phyloP scores from a whole-genome alignment of 495 filamentous ascomycete genomes.

The Aspergillus affinis region DNA sequence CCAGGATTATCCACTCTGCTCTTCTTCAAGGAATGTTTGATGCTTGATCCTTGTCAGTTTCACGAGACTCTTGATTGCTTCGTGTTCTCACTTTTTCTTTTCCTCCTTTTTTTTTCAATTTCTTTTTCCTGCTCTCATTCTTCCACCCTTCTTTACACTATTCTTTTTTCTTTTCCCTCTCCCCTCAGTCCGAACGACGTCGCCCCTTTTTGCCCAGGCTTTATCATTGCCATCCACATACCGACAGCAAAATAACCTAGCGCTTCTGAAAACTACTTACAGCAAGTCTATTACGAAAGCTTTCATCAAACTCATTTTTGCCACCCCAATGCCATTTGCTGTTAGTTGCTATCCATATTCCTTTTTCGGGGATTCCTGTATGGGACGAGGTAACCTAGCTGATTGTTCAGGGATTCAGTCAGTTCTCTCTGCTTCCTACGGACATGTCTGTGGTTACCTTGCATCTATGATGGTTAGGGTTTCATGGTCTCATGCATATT shows the following conservation, averaged over 20 bases:
- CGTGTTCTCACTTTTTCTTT: slow-evolving; percentile 3
- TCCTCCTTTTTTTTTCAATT: background rate
- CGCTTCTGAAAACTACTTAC: background rate
- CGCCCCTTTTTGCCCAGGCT: too few relatives aligned
- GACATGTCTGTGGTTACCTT: slow-evolving; percentile 19
- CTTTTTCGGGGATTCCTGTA: slow-evolving; percentile 1
- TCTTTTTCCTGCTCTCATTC: slow-evolving; percentile 11
- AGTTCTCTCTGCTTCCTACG: slow-evolving; percentile 7
- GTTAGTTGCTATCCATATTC: background rate
- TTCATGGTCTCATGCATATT: slow-evolving; percentile 20
- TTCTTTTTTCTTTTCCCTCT: slow-evolving; percentile 14
- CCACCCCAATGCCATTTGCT: background rate
- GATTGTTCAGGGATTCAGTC: slow-evolving; percentile 4
- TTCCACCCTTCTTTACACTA: slow-evolving; percentile 1
- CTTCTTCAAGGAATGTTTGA: slow-evolving; percentile 2
- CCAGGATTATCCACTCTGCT: background rate
- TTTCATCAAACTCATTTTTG: background rate
- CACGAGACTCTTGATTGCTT: slow-evolving; percentile 9
- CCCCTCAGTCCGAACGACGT: too few relatives aligned
- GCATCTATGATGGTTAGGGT: slow-evolving; percentile 19
- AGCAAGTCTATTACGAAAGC: background rate
- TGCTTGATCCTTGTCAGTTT: slow-evolving; percentile 20
- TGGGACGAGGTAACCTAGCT: background rate
- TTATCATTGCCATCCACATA: background rate
- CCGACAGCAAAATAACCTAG: background rate